Percentiles rank a stretch among this genome's conserved stretches.
phyloP scores from a whole-genome alignment of 208 protist genomes.

The Acanthamoeba polyphaga region DNA sequence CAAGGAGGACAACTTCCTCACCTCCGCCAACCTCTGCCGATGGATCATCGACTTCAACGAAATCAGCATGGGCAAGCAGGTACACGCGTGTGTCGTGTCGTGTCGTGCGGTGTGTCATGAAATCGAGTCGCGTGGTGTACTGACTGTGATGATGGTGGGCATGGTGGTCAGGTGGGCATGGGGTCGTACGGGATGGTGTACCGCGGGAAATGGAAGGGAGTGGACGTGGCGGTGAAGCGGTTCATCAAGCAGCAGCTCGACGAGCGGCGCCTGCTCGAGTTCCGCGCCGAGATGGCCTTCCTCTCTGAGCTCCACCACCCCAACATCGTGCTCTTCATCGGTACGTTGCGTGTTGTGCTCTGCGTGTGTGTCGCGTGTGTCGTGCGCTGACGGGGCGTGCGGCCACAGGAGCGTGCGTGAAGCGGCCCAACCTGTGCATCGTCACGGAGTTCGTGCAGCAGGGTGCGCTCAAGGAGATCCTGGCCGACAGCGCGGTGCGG shows the following conservation, averaged over 20 bases:
- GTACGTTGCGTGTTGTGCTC: not conserved
- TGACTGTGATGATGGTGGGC: not conserved
- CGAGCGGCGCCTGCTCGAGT: conserved; percentile 40
- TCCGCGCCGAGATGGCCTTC: conserved; percentile 67
- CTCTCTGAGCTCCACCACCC: conserved; percentile 57
- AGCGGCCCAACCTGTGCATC: conserved; percentile 85
- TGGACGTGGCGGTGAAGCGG: conserved; percentile 59
- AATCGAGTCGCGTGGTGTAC: not conserved
- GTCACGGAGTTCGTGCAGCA: conserved; percentile 84
- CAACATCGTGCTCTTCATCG: conserved; percentile 68
- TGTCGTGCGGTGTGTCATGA: not conserved
- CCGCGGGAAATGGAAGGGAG: conserved; percentile 34
- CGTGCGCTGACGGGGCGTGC: not conserved
- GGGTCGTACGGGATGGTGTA: conserved; percentile 48
- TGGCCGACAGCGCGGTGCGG: conserved; percentile 42
- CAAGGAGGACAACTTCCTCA: conserved; percentile 71
- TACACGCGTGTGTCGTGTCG: not conserved
- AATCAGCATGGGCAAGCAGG: not conserved
- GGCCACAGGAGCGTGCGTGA: conserved; percentile 62
- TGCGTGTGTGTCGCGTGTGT: not conserved
- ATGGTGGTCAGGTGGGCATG: conserved; percentile 32
- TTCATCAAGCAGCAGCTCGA: conserved; percentile 71
- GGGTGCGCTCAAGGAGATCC: conserved; percentile 80
- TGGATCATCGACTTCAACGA: conserved; percentile 59
- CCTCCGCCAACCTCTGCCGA: conserved; percentile 44